Evolutionary conservation across 2,329 filamentous ascomycete genomes (phyloP), one percentile per base, ranked within the genome.

Genomic region (Colletotrichum liriopes): DNA sequence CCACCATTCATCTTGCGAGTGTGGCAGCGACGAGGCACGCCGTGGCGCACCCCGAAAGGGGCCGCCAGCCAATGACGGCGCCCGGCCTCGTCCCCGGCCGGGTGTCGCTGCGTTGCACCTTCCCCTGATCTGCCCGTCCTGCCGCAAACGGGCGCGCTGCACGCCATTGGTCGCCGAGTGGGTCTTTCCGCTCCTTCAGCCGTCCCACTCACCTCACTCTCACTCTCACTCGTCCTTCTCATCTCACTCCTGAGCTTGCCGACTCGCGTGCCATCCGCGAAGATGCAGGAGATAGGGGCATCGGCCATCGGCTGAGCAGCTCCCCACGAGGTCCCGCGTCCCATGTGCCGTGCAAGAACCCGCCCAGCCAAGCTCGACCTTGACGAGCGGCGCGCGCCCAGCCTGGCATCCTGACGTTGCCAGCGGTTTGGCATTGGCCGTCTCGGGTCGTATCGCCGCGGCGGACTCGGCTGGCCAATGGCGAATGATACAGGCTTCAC

Each of bases 211-310:
- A 7, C 16, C 5, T 29, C 29, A 5, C 29, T 29, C 29, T 32
- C 29, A 32, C 23, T 32, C 29, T 32, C 29, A 32, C 29, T 32
- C 29, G 6, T 32, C 29, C 6, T 8, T 9, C 29, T 20, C 9
- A 5, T 26, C 5, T 5, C 47, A 26, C 23, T 29, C 3, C 11
- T 18, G 26, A 16, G 26, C 26, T 29, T 9, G 49, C 20, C 49
- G 26, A 52, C 14, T 32, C 2, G 23, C 18, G 26, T 16, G 35
- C 35, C 35, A 37, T 32, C 16, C 49, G 3, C 14, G 49, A n/a
- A 41, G 55, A 58, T 23, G 55, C 55, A 58, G 37, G 35, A 26
- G 23, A 58, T 43, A 43, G 14, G 55, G 52, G 55, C 37, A 6
- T n/a, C 9, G 5, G 23, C 23, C 23, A 26, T 26, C 11, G 8